Evolutionary conservation across 768 basidiomycete genomes (phyloP).

Genomic region (Agaricus sinodeliciosus): DNA sequence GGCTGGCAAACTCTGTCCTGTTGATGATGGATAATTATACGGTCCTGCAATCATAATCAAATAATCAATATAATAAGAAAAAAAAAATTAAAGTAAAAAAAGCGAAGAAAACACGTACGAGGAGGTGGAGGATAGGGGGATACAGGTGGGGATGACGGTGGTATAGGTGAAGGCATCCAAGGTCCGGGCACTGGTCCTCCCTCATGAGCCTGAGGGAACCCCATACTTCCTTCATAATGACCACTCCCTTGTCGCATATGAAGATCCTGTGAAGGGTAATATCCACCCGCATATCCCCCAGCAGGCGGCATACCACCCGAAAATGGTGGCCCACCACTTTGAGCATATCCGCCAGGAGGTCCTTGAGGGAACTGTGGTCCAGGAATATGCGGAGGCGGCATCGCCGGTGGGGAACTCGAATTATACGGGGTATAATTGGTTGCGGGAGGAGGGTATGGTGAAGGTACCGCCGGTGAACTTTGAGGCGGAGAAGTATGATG

Average conservation of each 20-base stretch:
- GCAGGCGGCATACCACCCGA: conserved; percentile 10
- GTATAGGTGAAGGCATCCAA: neutral
- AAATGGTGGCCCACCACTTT: conserved; percentile 6
- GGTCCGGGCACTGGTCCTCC: neutral
- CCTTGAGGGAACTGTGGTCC: conserved; percentile 22
- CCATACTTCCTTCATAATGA: conserved; percentile 10
- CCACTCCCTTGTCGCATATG: conserved; percentile 12
- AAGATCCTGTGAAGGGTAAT: neutral
- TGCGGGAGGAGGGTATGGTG: neutral
- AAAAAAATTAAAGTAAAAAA: neutral
- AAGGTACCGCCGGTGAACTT: conserved; percentile 14
- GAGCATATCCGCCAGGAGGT: conserved; percentile 13
- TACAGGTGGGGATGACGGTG: neutral
- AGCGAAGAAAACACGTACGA: conserved; percentile 14
- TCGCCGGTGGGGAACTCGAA: conserved; percentile 9
- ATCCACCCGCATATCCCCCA: neutral
- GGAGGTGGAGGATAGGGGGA: conserved; percentile 9
- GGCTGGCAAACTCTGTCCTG: conserved; percentile 21
- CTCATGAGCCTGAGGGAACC: neutral
- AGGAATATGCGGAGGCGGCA: neutral
- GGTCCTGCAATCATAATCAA: neutral
- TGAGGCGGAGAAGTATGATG: conserved; percentile 17
- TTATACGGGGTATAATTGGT: no score
- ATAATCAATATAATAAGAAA: neutral
- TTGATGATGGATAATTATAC: conserved; percentile 12